These are phyloP conservation scores for Binderoboletus segoi DNA, from an alignment of 1,284 basidiomycete genomes.

Conservation along the genomic window DNA sequence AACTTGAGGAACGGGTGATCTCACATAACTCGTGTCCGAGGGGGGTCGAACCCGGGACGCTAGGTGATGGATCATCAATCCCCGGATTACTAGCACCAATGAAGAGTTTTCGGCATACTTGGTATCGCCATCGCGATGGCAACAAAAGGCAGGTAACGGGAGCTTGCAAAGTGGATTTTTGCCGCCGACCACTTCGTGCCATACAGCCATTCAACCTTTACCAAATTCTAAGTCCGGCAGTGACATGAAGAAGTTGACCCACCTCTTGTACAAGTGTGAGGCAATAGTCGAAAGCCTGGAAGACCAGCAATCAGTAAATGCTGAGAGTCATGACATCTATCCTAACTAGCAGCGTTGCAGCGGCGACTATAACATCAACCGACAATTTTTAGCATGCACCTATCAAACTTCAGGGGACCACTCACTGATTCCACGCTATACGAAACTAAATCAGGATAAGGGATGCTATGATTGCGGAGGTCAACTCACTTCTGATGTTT, in stretches of 20 bases:
- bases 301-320: not conserved
- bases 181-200: constrained; percentile 19
- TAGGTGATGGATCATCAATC: not conserved
- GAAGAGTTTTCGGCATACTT: constrained; percentile 1
- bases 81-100: not conserved
- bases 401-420: not conserved
- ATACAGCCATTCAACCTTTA: constrained; percentile 22
- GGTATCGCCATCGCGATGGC: constrained; percentile 21
- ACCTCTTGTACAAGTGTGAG: constrained; percentile 21
- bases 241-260: not conserved
- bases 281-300: constrained; percentile 22
- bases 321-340: not conserved
- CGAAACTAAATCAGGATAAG: not conserved
- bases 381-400: not conserved
- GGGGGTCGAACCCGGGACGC: constrained; percentile 10
- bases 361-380: constrained; percentile 11
- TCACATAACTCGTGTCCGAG: constrained; percentile 13
- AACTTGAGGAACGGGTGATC: not conserved
- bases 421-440: constrained; percentile 20
- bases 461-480: not conserved
- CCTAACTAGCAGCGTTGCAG: constrained; percentile 17
- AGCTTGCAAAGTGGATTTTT: constrained; percentile 21
- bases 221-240: not conserved
- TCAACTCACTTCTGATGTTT: constrained; percentile 16
- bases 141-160: constrained; percentile 29